Conservation (phyloP, 2,329 filamentous ascomycete species). For the Aspergillus uvarum region DNA sequence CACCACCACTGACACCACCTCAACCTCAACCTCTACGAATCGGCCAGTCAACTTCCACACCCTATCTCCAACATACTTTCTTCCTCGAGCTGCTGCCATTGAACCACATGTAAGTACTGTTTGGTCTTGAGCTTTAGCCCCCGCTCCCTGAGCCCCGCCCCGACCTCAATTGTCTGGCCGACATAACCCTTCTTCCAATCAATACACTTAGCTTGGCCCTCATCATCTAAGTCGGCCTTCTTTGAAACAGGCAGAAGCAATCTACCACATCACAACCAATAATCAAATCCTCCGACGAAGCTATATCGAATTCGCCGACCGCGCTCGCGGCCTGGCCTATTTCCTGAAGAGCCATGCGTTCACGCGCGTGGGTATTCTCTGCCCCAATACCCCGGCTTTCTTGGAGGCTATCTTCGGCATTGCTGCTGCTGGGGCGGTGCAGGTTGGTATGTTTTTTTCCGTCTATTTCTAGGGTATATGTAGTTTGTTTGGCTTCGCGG, state of each 20-base stretch:
- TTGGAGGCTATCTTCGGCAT: slow-evolving; percentile 88
- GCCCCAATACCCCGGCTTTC: slow-evolving; percentile 92
- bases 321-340: slow-evolving; percentile 83
- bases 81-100: slow-evolving; percentile 80
- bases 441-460: slow-evolving; percentile 56
- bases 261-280: slow-evolving; percentile 82
- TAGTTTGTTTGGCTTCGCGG: neutral
- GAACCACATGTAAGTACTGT: slow-evolving; percentile 66
- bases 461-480: neutral
- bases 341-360: slow-evolving; percentile 73
- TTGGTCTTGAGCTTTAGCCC: neutral
- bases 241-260: slow-evolving; percentile 64
- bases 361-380: slow-evolving; percentile 78
- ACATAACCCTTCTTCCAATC: neutral
- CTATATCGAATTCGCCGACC: slow-evolving; percentile 80
- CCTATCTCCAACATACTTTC: slow-evolving; percentile 82
- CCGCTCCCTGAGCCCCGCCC: no score
- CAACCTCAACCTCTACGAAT: no score
- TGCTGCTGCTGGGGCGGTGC: slow-evolving; percentile 73
- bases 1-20: neutral
- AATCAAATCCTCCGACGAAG: slow-evolving; percentile 69
- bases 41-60: slow-evolving; percentile 49
- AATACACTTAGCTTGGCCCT: neutral
- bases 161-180: neutral
- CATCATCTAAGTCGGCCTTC: neutral